phyloP scores from a whole-genome alignment of 768 basidiomycete species.

The Exsudoporus frostii region DNA sequence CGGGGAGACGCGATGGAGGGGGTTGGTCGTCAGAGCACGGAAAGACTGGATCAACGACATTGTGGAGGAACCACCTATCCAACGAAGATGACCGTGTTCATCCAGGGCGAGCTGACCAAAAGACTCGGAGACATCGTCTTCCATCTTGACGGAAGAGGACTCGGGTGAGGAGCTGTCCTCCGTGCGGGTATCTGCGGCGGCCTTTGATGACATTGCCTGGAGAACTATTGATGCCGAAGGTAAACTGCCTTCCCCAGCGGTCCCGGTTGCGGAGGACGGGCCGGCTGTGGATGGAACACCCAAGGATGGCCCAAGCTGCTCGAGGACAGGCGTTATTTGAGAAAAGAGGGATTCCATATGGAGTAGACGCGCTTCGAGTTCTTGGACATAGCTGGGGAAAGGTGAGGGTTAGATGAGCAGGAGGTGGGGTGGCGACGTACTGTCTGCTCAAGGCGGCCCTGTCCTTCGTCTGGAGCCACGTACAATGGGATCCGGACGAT shows the following conservation, averaged over 20 bases:
- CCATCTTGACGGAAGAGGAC: conserved; percentile 35
- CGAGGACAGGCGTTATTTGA: conserved; percentile 76
- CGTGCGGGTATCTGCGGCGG: conserved; percentile 35
- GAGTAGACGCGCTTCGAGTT: conserved; percentile 80
- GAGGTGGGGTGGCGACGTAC: conserved; percentile 43
- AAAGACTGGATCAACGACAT: conserved; percentile 92
- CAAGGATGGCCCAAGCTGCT: conserved; percentile 60
- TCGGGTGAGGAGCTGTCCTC: conserved; percentile 33
- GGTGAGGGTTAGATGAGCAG: conserved; percentile 15
- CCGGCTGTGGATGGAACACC: conserved; percentile 39
- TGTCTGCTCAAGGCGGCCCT: conserved; percentile 87
- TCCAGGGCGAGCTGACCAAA: conserved; percentile 87
- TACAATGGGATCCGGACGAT: conserved; percentile 71
- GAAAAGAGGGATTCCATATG: conserved; percentile 87
- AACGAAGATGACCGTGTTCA: conserved; percentile 86
- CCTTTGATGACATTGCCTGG: conserved; percentile 38
- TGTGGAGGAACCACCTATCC: conserved; percentile 90
- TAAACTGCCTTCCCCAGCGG: conserved; percentile 13
- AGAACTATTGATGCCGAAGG: conserved; percentile 29
- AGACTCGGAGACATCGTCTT: conserved; percentile 78
- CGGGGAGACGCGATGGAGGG: conserved; percentile 73
- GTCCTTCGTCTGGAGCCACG: conserved; percentile 90
- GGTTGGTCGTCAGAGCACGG: conserved; percentile 68
- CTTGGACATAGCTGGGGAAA: conserved; percentile 75
- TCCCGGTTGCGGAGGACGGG: conserved; percentile 24